phyloP scores from a whole-genome alignment of 208 protist species.

The Trypanosoma avium region DNA sequence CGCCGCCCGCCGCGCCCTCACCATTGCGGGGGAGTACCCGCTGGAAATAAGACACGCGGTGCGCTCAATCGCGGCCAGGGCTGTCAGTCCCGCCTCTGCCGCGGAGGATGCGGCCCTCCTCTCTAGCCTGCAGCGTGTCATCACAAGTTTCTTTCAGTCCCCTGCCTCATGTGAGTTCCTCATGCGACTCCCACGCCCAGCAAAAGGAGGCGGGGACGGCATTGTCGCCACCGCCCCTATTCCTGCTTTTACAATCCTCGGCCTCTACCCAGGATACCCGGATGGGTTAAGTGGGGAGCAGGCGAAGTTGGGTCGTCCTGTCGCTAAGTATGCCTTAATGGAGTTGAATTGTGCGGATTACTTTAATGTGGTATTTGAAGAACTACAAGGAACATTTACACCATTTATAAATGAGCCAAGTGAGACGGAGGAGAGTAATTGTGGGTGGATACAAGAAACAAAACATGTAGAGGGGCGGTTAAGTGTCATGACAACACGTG shows the following conservation, averaged over 20 bases:
- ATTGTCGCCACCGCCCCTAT: slow-evolving; percentile 65
- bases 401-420: slow-evolving; percentile 89
- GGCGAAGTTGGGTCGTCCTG: slow-evolving; percentile 62
- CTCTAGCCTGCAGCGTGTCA: slow-evolving; percentile 21
- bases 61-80: no score
- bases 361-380: slow-evolving; percentile 82
- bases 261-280: slow-evolving; percentile 80
- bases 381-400: slow-evolving; percentile 70
- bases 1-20: slow-evolving; percentile 40
- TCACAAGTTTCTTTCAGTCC: slow-evolving; percentile 63
- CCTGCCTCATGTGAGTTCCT: slow-evolving; percentile 40
- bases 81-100: no score
- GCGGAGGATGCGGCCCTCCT: slow-evolving; percentile 32
- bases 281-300: slow-evolving; percentile 76
- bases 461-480: slow-evolving; percentile 56
- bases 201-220: slow-evolving; percentile 63
- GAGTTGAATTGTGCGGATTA: slow-evolving; percentile 86
- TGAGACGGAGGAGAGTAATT: slow-evolving; percentile 77
- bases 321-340: slow-evolving; percentile 75
- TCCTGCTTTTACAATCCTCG: slow-evolving; percentile 71
- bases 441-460: slow-evolving; percentile 85
- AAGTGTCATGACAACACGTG: slow-evolving; percentile 74
- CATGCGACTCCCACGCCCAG: slow-evolving; percentile 34
- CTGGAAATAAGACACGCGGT: no score
- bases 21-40: slow-evolving; percentile 55